Conservation (phyloP, 768 basidiomycete genomes). For the Mycena capillaripes region DNA sequence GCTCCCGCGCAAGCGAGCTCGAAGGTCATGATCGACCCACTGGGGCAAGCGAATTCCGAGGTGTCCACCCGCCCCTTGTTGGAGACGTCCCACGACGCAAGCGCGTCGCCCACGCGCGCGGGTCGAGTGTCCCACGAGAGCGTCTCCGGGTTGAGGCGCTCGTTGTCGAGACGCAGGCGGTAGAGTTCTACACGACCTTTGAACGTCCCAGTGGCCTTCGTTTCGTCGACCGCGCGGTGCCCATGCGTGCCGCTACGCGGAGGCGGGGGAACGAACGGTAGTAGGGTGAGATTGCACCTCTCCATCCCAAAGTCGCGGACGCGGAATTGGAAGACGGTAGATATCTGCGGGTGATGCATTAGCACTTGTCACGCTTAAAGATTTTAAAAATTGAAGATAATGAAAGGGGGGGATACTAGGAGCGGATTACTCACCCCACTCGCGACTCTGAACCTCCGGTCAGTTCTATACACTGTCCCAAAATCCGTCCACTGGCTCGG, state of each 20-base stretch:
- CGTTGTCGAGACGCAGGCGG: neutral
- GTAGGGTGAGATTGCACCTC: slow-evolving; percentile 2
- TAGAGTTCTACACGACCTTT: neutral
- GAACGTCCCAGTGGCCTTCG: neutral
- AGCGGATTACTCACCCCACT: neutral
- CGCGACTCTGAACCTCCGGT: neutral
- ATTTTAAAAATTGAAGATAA: too few relatives aligned
- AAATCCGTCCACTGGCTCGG: slow-evolving; percentile 13
- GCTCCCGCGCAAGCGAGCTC: slow-evolving; percentile 7
- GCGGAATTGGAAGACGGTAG: slow-evolving; percentile 16
- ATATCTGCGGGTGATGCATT: neutral
- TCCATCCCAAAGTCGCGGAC: slow-evolving; percentile 21
- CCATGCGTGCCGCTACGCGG: too few relatives aligned
- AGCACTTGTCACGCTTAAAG: too few relatives aligned
- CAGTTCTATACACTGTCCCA: slow-evolving; percentile 3
- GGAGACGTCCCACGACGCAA: slow-evolving; percentile 7
- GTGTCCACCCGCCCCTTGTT: neutral
- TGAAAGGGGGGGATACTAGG: too few relatives aligned
- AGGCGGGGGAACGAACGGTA: too few relatives aligned
- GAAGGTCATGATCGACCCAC: neutral
- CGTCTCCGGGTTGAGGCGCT: neutral
- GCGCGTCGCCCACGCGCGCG: neutral
- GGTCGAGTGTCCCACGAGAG: slow-evolving; percentile 12
- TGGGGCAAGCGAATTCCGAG: neutral
- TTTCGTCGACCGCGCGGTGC: too few relatives aligned